Conservation (phyloP, 2,329 filamentous ascomycete species). For the Sarocladium kiliense region DNA sequence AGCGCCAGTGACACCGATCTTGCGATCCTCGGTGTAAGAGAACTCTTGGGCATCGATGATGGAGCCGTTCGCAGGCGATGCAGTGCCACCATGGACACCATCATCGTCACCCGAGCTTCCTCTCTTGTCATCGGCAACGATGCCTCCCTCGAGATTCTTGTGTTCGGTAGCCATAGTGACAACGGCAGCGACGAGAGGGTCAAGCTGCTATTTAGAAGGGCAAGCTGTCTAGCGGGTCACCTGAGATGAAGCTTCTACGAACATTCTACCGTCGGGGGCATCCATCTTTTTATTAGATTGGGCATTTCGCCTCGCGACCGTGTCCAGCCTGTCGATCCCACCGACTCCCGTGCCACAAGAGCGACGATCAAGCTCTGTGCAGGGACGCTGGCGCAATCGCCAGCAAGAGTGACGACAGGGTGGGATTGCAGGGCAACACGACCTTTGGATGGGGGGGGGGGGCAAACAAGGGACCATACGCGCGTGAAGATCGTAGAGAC, state of each 20-base stretch:
- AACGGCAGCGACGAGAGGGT: not conserved
- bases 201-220: not conserved
- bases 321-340: not conserved
- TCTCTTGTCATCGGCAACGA: not conserved
- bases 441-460: not conserved
- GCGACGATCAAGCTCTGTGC: not conserved
- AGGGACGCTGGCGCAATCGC: slow-evolving; percentile 8
- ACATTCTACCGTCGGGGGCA: no score
- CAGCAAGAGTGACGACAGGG: slow-evolving; percentile 1
- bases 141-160: not conserved
- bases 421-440: not conserved
- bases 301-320: not conserved
- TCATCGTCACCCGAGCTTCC: slow-evolving; percentile 6
- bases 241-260: no score
- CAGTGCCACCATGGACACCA: not conserved
- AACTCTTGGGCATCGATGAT: slow-evolving; percentile 36
- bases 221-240: no score
- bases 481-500: not conserved
- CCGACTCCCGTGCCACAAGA: not conserved
- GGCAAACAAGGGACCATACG: not conserved
- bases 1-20: slow-evolving; percentile 47
- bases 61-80: slow-evolving; percentile 19
- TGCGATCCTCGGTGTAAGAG: slow-evolving; percentile 34
- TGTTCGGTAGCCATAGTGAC: not conserved
- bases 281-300: not conserved